Conservation (phyloP, 2,329 filamentous ascomycete species). For the Diplodia sapinea region DNA sequence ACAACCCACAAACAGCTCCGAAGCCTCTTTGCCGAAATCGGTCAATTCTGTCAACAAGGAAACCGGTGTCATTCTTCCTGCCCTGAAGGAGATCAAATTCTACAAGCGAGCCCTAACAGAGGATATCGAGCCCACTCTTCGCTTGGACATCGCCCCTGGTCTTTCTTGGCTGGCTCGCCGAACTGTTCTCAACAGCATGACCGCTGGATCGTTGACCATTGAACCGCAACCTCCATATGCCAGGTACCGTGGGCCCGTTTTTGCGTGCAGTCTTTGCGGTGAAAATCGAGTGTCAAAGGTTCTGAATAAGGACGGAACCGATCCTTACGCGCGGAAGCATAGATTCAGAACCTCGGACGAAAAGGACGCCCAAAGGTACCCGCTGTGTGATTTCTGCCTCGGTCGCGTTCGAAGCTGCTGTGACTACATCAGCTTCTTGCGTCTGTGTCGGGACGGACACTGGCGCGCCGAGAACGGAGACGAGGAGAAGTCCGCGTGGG, state of each 20-base stretch:
- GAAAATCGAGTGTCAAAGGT: constrained; percentile 64
- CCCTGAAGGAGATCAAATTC: constrained; percentile 88
- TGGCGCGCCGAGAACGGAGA: constrained; percentile 84
- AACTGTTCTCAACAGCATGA: constrained; percentile 80
- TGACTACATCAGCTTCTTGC: constrained; percentile 88
- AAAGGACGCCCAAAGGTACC: constrained; percentile 85
- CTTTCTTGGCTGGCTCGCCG: constrained; percentile 92
- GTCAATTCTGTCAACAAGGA: constrained; percentile 47
- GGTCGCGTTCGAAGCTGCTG: constrained; percentile 83
- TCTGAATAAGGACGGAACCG: constrained; percentile 35
- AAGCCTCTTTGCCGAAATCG: constrained; percentile 57
- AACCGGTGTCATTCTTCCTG: constrained; percentile 53
- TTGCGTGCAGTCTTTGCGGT: constrained; percentile 86
- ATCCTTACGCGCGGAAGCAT: constrained; percentile 76
- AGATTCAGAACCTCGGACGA: constrained; percentile 88
- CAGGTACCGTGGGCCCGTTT: constrained; percentile 62
- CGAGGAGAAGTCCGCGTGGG: constrained; percentile 88
- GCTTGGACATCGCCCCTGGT: constrained; percentile 86
- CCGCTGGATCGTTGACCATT: constrained; percentile 83
- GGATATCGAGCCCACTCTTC: constrained; percentile 92
- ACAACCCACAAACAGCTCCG: constrained; percentile 50
- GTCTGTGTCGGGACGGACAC: constrained; percentile 90
- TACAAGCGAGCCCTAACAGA: constrained; percentile 89
- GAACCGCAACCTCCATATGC: constrained; percentile 68
- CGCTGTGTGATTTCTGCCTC: constrained; percentile 87